Conservation (phyloP, 371 early-diverging fungal genomes). For the Lichtheimia hyalospora region DNA sequence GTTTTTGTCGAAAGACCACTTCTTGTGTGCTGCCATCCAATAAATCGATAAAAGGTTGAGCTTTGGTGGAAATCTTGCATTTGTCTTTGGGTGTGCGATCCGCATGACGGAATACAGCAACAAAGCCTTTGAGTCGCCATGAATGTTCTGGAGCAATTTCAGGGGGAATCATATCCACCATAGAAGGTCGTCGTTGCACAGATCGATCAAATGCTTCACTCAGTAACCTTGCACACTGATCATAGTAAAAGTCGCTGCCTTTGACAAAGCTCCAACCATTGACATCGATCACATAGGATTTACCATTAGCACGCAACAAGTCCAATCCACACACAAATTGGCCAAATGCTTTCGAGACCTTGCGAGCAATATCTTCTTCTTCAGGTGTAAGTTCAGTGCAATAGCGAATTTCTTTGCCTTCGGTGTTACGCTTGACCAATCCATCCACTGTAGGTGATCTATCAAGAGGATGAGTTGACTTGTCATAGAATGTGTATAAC, state of each 20-base stretch:
- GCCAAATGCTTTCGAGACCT: conserved; percentile 84
- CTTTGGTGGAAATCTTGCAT: conserved; percentile 74
- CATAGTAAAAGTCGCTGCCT: conserved; percentile 93
- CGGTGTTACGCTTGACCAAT: conserved; percentile 90
- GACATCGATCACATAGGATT: conserved; percentile 96
- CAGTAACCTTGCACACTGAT: conserved; percentile 78
- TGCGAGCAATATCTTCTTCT: conserved; percentile 84
- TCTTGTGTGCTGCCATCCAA: conserved; percentile 73
- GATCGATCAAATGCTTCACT: conserved; percentile 53
- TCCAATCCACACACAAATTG: conserved; percentile 97
- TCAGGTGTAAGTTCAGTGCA: conserved; percentile 77
- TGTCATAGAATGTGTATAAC: background rate
- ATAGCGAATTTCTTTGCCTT: conserved; percentile 97
- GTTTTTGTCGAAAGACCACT: conserved; percentile 77
- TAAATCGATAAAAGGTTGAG: conserved; percentile 68
- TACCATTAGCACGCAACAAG: conserved; percentile 81
- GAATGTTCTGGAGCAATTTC: conserved; percentile 72
- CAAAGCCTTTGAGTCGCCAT: conserved; percentile 93
- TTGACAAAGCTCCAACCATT: conserved; percentile 99
- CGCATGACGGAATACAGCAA: conserved; percentile 92
- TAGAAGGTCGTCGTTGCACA: conserved; percentile 52
- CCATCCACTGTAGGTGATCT: conserved; percentile 98
- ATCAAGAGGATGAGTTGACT: background rate
- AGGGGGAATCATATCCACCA: conserved; percentile 61
- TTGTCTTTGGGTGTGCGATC: conserved; percentile 99